Evolutionary conservation across 495 filamentous ascomycete species (phyloP).

Genomic region (Bombardia bombarda): DNA sequence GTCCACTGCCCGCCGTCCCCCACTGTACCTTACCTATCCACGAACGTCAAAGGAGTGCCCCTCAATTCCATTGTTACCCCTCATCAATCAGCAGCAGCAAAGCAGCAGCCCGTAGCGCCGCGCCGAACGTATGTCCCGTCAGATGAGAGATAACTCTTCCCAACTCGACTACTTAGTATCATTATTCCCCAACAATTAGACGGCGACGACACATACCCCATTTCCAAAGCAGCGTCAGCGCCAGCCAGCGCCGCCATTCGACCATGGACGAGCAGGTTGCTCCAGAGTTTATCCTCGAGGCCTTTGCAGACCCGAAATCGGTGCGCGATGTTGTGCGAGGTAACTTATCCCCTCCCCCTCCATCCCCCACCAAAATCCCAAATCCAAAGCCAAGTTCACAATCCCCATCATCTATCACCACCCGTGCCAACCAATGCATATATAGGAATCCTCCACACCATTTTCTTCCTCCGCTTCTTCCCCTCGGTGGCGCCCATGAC

Average conservation of each 20-base stretch:
- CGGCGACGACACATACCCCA: too few relatives aligned
- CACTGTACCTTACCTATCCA: too few relatives aligned
- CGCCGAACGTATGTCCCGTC: too few relatives aligned
- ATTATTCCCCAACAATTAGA: too few relatives aligned
- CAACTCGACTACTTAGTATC: too few relatives aligned
- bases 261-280: conserved; percentile 49
- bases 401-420: too few relatives aligned
- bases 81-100: background rate
- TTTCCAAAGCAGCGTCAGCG: too few relatives aligned
- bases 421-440: background rate
- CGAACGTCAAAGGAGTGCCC: too few relatives aligned
- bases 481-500: conserved; percentile 74
- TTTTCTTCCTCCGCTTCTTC: conserved; percentile 99
- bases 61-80: conserved; percentile 1
- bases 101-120: too few relatives aligned
- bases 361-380: background rate
- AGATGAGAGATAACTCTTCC: too few relatives aligned
- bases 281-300: conserved; percentile 77
- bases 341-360: conserved; percentile 28
- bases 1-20: too few relatives aligned
- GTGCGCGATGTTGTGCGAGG: conserved; percentile 92
- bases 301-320: conserved; percentile 70
- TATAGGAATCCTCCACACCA: conserved; percentile 84
- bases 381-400: background rate
- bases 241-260: background rate